A percentile compares a stretch with the other conserved stretches of the same genome.
These are phyloP conservation scores for Paramecium sexaurelia DNA, from an alignment of 73 alveolate genomes.

Conservation along the genomic window DNA sequence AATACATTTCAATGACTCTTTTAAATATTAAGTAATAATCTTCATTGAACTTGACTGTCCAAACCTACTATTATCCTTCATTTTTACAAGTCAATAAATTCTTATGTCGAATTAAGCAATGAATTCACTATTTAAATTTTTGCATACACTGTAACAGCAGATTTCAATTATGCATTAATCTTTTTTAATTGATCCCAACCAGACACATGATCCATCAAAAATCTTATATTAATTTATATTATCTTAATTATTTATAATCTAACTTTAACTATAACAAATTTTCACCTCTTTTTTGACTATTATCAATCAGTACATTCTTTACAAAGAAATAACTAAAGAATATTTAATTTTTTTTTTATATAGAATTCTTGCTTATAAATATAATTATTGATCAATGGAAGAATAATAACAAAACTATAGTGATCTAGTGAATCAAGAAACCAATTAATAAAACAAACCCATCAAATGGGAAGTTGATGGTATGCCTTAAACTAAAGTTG, in stretches of 20 bases:
- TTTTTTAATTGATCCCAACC: background rate
- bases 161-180: background rate
- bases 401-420: background rate
- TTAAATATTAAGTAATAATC: background rate
- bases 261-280: background rate
- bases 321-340: background rate
- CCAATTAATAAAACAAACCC: background rate
- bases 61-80: background rate
- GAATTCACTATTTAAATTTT: background rate
- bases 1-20: background rate
- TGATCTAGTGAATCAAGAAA: background rate
- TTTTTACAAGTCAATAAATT: background rate
- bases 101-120: background rate
- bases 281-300: background rate
- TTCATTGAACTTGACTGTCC: background rate
- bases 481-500: conserved; percentile 14
- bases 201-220: background rate
- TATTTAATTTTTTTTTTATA: background rate
- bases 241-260: background rate
- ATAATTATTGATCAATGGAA: background rate
- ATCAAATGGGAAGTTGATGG: conserved; percentile 49
- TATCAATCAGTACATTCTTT: no score
- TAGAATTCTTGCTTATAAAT: background rate
- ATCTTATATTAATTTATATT: background rate
- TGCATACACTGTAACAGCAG: conserved; percentile 14